phyloP scores from a whole-genome alignment of 139 green algal species.

The Axilococcus clingmanii region DNA sequence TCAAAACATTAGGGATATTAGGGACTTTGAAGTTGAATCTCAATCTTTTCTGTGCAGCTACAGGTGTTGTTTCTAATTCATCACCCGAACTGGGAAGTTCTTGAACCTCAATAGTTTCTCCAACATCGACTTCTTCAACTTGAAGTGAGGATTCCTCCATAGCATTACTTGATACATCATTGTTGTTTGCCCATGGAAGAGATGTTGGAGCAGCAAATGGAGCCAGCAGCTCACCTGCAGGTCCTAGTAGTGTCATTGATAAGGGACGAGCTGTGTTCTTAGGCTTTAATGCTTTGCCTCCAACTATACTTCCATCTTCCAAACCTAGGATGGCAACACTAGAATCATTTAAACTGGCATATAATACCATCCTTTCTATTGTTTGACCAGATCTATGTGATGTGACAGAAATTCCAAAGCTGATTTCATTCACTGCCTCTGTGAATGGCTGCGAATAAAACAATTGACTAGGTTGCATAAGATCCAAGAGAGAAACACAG shows the following conservation, averaged over 20 bases:
- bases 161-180: conserved; percentile 11
- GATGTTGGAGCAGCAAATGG: conserved; percentile 6
- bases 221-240: conserved; percentile 12
- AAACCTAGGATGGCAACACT: conserved; percentile 14
- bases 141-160: no score
- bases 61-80: no score
- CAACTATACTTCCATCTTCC: neutral
- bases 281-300: conserved; percentile 14
- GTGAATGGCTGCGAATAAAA: neutral
- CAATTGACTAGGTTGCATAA: conserved; percentile 11
- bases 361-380: conserved; percentile 17
- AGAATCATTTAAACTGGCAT: conserved; percentile 14
- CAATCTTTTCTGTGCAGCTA: no score
- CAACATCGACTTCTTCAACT: no score
- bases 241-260: conserved; percentile 23
- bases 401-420: neutral
- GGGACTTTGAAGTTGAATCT: no score
- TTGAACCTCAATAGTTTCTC: no score
- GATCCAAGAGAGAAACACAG: conserved; percentile 20
- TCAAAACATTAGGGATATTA: no score
- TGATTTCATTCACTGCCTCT: no score
- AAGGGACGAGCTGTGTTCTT: conserved; percentile 29
- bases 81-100: no score
- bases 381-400: neutral
- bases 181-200: conserved; percentile 38